phyloP scores from a whole-genome alignment of 106 monocot species.

The Posidonia australis region DNA sequence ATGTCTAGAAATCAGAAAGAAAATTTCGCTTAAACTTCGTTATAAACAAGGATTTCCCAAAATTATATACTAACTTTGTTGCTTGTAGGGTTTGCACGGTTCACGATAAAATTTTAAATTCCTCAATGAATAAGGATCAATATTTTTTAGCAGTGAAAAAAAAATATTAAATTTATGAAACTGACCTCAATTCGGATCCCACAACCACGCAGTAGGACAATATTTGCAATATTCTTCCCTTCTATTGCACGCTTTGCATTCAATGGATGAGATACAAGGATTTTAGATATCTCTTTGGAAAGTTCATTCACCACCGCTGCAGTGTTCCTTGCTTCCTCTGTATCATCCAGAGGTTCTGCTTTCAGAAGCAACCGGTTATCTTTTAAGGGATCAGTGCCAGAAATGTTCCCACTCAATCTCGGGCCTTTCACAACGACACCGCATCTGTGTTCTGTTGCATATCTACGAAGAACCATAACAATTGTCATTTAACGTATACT shows the following conservation, averaged over 20 bases:
- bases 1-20: too few relatives aligned
- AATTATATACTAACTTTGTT: background rate
- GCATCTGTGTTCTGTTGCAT: slow-evolving; percentile 98
- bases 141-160: background rate
- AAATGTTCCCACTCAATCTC: slow-evolving; percentile 94
- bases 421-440: slow-evolving; percentile 99
- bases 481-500: background rate
- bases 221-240: slow-evolving; percentile 85
- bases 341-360: slow-evolving; percentile 80
- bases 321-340: slow-evolving; percentile 82
- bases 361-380: slow-evolving; percentile 86
- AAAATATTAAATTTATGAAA: background rate
- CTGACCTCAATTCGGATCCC: slow-evolving; percentile 95
- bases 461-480: slow-evolving; percentile 31
- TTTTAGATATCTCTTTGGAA: slow-evolving; percentile 69
- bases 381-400: slow-evolving; percentile 95
- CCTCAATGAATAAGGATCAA: background rate
- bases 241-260: slow-evolving; percentile 63
- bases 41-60: background rate
- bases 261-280: slow-evolving; percentile 67
- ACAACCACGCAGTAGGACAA: slow-evolving; percentile 92
- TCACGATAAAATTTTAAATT: background rate
- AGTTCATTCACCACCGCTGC: slow-evolving; percentile 83
- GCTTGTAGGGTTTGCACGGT: background rate
- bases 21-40: background rate